These are phyloP conservation scores for Alternaria novae-zelandiae DNA, from an alignment of 2,329 filamentous ascomycete genomes.

Conservation along the genomic window DNA sequence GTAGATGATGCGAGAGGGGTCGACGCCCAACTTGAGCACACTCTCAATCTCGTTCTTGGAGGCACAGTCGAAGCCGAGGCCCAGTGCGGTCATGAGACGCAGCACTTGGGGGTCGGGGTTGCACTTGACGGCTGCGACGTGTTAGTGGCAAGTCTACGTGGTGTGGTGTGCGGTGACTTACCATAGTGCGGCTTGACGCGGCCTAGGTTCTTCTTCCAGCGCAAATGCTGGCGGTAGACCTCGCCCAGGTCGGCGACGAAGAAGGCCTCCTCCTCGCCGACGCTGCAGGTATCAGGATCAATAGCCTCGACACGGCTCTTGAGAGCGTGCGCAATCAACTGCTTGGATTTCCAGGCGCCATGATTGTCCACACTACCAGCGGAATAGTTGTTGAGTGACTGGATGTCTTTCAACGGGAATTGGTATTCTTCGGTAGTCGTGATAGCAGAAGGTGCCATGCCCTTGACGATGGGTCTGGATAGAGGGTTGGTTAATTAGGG, in stretches of 20 bases:
- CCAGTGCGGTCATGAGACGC: conserved; percentile 83
- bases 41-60: conserved; percentile 97
- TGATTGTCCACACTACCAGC: conserved; percentile 52
- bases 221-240: conserved; percentile 97
- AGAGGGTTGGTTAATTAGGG: conserved; percentile 17
- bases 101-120: conserved; percentile 93
- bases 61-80: conserved; percentile 96
- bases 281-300: conserved; percentile 84
- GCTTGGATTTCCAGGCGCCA: conserved; percentile 67
- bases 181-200: conserved; percentile 97
- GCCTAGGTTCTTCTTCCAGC: conserved; percentile 94
- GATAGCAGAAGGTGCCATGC: conserved; percentile 75
- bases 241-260: conserved; percentile 98
- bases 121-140: conserved; percentile 84
- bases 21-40: conserved; percentile 80
- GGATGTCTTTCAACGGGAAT: conserved; percentile 48
- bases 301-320: conserved; percentile 83
- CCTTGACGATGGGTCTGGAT: conserved; percentile 53
- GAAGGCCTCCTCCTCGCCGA: conserved; percentile 96
- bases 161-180: conserved; percentile 52
- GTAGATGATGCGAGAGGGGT: conserved; percentile 93
- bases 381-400: conserved; percentile 34
- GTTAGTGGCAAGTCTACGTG: conserved; percentile 28
- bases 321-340: conserved; percentile 85
- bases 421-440: conserved; percentile 53